phyloP scores from a whole-genome alignment of 2,329 filamentous ascomycete species.

The Xylariomycetidae sp. region DNA sequence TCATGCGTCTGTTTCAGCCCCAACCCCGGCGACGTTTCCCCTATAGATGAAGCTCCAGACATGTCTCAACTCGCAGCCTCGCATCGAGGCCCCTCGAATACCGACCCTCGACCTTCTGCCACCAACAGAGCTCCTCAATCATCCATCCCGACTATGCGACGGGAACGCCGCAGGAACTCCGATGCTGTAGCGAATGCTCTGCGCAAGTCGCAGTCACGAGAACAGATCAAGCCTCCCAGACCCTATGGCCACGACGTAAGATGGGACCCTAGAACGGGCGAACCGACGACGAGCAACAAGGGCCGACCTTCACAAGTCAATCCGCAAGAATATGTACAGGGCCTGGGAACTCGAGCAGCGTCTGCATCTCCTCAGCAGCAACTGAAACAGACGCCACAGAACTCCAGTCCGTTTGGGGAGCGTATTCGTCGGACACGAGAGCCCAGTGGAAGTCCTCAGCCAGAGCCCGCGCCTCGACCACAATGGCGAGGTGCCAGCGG shows the following conservation, averaged over 20 bases:
- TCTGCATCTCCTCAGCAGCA: slow-evolving; percentile 23
- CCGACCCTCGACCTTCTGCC: slow-evolving; percentile 13
- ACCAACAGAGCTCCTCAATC: no score
- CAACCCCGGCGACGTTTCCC: slow-evolving; percentile 42
- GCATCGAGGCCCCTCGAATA: slow-evolving; percentile 17
- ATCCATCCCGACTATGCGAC: slow-evolving; percentile 50
- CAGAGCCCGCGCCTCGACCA: slow-evolving; percentile 36
- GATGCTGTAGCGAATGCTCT: slow-evolving; percentile 32
- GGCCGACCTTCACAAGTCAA: slow-evolving; percentile 54
- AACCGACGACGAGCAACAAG: slow-evolving; percentile 53
- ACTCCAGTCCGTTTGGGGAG: slow-evolving; percentile 37
- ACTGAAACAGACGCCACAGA: slow-evolving; percentile 20
- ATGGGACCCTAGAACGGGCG: slow-evolving; percentile 65
- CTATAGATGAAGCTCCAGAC: slow-evolving; percentile 43
- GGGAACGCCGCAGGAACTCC: slow-evolving; percentile 42
- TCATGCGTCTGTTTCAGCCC: slow-evolving; percentile 19
- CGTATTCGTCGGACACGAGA: slow-evolving; percentile 39
- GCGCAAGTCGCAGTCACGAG: slow-evolving; percentile 34
- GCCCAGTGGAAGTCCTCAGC: slow-evolving; percentile 19
- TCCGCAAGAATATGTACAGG: slow-evolving; percentile 44
- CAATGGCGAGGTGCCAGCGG: slow-evolving; percentile 73
- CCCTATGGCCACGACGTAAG: slow-evolving; percentile 37
- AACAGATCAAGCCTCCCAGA: slow-evolving; percentile 28
- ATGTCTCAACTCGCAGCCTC: slow-evolving; percentile 27
- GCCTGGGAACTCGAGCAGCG: slow-evolving; percentile 24